Conservation (phyloP, 768 basidiomycete species). For the Lentinus tigrinus region DNA sequence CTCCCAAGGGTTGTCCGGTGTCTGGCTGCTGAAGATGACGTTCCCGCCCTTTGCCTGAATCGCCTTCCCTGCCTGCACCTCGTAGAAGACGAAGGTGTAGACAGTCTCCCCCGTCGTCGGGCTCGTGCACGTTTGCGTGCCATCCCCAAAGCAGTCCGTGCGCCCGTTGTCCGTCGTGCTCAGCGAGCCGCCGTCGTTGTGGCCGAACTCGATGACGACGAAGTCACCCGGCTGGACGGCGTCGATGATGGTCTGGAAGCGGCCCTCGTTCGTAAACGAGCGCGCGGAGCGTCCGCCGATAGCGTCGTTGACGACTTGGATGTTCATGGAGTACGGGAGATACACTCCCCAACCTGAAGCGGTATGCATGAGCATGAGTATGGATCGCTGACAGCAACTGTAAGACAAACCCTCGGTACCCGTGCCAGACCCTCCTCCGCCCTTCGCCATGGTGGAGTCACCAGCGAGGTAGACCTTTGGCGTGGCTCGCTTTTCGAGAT, state of each 20-base stretch:
- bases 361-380: background rate
- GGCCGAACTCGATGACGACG: conserved; percentile 48
- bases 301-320: conserved; percentile 46
- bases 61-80: conserved; percentile 42
- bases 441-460: conserved; percentile 25
- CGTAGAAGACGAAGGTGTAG: conserved; percentile 47
- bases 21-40: conserved; percentile 47
- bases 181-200: conserved; percentile 38
- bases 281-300: conserved; percentile 47
- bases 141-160: conserved; percentile 5
- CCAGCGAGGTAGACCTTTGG: conserved; percentile 25
- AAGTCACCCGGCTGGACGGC: conserved; percentile 22
- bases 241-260: conserved; percentile 42
- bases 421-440: conserved; percentile 17
- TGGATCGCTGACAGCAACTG: too few species aligned
- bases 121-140: background rate
- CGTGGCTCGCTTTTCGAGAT: background rate
- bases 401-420: conserved; percentile 1
- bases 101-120: conserved; percentile 41
- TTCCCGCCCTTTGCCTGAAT: conserved; percentile 46
- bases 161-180: conserved; percentile 13
- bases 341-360: conserved; percentile 40
- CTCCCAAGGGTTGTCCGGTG: conserved; percentile 45
- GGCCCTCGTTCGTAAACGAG: conserved; percentile 47
- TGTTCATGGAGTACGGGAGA: conserved; percentile 38